Base-by-base conservation (phyloP, 495 filamentous ascomycete genomes). In the Xylaria curta region DNA sequence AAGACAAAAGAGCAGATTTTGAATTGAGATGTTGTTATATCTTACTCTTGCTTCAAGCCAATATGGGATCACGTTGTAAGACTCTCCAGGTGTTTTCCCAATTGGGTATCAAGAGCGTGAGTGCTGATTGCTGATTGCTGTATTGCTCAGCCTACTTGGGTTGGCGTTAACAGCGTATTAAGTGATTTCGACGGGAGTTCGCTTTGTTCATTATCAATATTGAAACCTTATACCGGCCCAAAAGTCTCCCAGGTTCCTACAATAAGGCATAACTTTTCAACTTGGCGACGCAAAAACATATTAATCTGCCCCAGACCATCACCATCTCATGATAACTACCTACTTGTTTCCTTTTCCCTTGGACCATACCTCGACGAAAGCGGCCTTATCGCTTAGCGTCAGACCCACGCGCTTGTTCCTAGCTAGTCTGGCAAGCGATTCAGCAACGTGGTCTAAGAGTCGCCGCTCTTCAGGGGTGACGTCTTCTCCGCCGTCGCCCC, bases 401-500 rank as follows among this genome's bases (percentile, higher is more conserved):
- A 99, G 78, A 0, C 90, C 93, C 19, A 99, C 93, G 47, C 97
- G 85, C 86, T 95, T 97, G n/a, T 94, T 94, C 70, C 96, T 86
- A 1, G 94, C 94, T 70, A 99, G 80, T 46, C 95, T 83, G n/a
- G 97, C 95, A 61, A 99, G 82, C 17, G 94, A 90, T 53, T 98
- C 96, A 1, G 88, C 93, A 15, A 98, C 89, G 19, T 87, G 84
- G 74, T 97, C 92, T 65, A 95, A 78, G 38, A 94, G 77, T 59
- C 81, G 81, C 74, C 84, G 86, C 76, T 96, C 92, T 47, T 87
- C 85, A 21, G 76, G 73, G 19, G 83, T 90, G 9, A 87, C 71
- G 0, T 82, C 72, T 36, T 77, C 77, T 78, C 54, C 56, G 72
- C 82, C 56, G 79, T 81, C 73, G 73, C 79, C 72, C 71, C 79